Evolutionary conservation across 371 early-diverging fungal species (phyloP), one percentile per base, ranked within the genome.

Genomic region (Lichtheimia ramosa): DNA sequence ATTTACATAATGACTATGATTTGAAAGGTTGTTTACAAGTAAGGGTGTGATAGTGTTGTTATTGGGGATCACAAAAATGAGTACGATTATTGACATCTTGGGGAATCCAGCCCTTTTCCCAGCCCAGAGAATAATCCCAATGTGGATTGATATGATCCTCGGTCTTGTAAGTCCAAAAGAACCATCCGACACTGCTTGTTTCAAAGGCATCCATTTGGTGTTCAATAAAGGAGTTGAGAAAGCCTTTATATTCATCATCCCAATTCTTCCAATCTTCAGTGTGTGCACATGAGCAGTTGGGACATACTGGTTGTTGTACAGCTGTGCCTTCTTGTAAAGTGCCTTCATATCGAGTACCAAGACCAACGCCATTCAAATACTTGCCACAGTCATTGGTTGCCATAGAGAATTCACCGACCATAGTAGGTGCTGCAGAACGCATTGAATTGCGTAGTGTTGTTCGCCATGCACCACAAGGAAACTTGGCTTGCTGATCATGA

Each of bases 161-260:
- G 0, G 92, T 84, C 69, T 90, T 91, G 53, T 89, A 90, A 61
- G 89, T 89, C 92, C 92, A 91, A 54, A 87, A 90, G 61, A 89
- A 86, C 90, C 90, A 91, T 0, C 92, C 92, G 10, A 83, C 46
- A 42, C 70, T 56, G 51, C 72, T 59, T 50, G 69, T 3, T 60
- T 79, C 79, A 43, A 73, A 79, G 3, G 79, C 66, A 54, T 79
- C 73, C 76, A 76, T 79, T 46, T 79, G 79, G 27, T 70, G 66
- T 49, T 79, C 71, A 58, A 74, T 61, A 50, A 79, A 75, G n/a
- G 63, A 56, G 3, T 63, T 43, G 8, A 79, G 55, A 27, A 79
- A 79, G 0, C 48, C 7, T 13, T 69, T 73, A 59, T 76, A 76
- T 5, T 67, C 73, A 5, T 60, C 43, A 1, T 66, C 65, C 69